phyloP scores from a whole-genome alignment of 192 early-diverging fungal species.

The Coemansia sp. region DNA sequence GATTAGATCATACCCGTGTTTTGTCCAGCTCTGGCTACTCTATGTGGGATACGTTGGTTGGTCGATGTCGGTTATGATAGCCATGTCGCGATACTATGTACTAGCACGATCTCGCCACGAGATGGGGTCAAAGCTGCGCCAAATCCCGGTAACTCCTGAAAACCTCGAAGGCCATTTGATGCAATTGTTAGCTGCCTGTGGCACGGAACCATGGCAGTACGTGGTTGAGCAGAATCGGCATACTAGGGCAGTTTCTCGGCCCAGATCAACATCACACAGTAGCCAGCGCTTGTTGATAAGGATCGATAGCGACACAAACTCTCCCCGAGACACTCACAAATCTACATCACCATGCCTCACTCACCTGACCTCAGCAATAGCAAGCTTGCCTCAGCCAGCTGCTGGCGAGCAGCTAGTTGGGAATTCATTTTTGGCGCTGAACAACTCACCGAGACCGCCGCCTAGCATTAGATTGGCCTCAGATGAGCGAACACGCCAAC shows the following conservation, averaged over 20 bases:
- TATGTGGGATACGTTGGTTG: conserved; percentile 10
- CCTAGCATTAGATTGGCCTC: not conserved
- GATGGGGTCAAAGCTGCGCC: conserved; percentile 3
- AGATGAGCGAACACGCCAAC: not conserved
- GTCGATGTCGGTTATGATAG: conserved; percentile 2
- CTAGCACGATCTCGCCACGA: conserved; percentile 1
- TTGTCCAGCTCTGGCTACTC: conserved; percentile 26
- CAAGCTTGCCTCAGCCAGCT: not conserved
- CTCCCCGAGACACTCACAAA: not conserved
- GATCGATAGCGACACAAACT: not conserved
- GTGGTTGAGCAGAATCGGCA: not conserved
- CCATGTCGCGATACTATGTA: conserved; percentile 25
- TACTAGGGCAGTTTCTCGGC: not conserved
- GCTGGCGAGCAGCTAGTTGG: not conserved
- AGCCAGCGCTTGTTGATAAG: not conserved
- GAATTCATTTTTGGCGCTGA: not conserved
- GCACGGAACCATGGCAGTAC: not conserved
- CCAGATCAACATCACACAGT: not conserved
- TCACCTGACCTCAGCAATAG: not conserved
- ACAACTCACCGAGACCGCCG: not conserved
- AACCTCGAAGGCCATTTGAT: conserved; percentile 8
- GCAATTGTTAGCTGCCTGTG: not conserved
- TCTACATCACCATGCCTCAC: not conserved
- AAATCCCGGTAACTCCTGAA: conserved; percentile 7
- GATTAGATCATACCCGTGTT: conserved; percentile 16